A percentile compares a stretch with the other conserved stretches of the same genome.
Evolutionary conservation across 2,329 filamentous ascomycete genomes (phyloP).

Genomic region (Trichoderma sp.): DNA sequence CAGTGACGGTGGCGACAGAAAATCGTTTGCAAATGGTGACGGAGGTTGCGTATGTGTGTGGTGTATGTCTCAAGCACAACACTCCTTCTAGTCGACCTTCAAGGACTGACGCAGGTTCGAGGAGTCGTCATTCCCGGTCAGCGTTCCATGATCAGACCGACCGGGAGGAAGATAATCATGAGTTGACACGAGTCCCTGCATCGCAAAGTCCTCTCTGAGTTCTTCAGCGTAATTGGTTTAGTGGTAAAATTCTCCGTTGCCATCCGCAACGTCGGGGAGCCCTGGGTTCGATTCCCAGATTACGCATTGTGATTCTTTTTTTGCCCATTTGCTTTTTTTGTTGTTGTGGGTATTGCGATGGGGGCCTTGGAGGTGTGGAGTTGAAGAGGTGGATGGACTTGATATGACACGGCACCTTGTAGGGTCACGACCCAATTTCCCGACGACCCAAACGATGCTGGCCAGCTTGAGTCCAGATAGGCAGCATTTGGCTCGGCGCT

Average conservation of each 20-base stretch:
- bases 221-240: constrained; percentile 36
- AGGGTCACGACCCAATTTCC: constrained; percentile 50
- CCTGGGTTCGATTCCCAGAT: constrained; percentile 42
- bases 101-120: not conserved
- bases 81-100: not conserved
- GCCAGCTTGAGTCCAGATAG: constrained; percentile 47
- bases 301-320: constrained; percentile 32
- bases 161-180: not conserved
- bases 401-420: too few relatives aligned
- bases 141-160: not conserved
- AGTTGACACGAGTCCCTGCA: constrained; percentile 55
- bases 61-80: not conserved
- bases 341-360: too few relatives aligned
- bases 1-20: not conserved
- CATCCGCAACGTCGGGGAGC: constrained; percentile 36
- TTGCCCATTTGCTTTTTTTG: not conserved
- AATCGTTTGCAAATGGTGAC: not conserved
- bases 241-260: constrained; percentile 40
- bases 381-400: too few relatives aligned
- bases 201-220: constrained; percentile 68
- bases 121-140: not conserved
- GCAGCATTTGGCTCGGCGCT: constrained; percentile 45
- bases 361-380: too few relatives aligned
- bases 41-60: not conserved
- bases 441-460: constrained; percentile 43